Percentiles rank a stretch among this genome's conserved stretches.
Conservation (phyloP, 164 flowering plant species). For the Amborella trichopoda region DNA sequence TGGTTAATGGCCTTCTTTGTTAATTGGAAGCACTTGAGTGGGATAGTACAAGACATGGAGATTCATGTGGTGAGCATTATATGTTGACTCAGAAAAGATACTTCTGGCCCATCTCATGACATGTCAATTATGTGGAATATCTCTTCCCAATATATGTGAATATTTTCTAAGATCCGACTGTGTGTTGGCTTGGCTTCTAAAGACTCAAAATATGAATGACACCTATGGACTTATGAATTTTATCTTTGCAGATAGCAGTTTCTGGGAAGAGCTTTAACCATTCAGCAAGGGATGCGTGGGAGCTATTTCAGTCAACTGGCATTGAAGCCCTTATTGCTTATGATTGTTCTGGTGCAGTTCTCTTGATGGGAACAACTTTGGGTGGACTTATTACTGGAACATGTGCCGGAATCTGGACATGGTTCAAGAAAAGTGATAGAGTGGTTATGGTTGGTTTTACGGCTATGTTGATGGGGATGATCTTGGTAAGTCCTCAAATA, state of each 20-base stretch:
- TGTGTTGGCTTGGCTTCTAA: no score
- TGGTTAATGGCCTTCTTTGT: no score
- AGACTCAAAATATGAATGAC: no score
- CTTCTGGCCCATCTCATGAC: no score
- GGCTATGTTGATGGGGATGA: conserved; percentile 93
- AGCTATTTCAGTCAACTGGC: conserved; percentile 97
- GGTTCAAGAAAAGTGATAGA: conserved; percentile 44
- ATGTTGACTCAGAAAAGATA: no score
- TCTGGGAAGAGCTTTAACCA: conserved; percentile 88
- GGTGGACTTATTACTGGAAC: conserved; percentile 93
- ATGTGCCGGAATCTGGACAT: conserved; percentile 75
- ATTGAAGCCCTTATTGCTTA: conserved; percentile 97
- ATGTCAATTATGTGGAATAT: no score
- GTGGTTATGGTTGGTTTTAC: conserved; percentile 78
- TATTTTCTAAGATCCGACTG: no score
- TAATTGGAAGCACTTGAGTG: no score
- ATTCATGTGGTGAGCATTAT: no score
- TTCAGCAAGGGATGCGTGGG: conserved; percentile 99
- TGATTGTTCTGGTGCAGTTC: conserved; percentile 98
- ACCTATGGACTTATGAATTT: no score
- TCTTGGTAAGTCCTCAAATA: conserved; percentile 47
- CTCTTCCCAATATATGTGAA: no score
- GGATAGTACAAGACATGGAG: no score
- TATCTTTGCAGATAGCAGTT: conserved; percentile 70
- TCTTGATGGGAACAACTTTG: conserved; percentile 82